Evolutionary conservation across 768 basidiomycete species (phyloP).

Genomic region (Calocybe indica): DNA sequence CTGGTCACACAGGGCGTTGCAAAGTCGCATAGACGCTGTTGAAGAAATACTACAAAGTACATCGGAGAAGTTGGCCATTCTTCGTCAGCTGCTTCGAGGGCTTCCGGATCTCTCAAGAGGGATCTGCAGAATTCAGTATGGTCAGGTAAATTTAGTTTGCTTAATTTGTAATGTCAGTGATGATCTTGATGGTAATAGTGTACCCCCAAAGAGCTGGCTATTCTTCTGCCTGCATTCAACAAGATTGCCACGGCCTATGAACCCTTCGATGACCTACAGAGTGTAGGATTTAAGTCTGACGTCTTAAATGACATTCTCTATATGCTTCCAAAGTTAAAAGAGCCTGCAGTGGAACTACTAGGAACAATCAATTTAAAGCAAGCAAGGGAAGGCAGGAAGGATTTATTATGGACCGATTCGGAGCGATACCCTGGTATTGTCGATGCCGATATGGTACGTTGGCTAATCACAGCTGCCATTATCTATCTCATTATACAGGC

Average conservation of each 20-base stretch:
- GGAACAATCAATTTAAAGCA: slow-evolving; percentile 50
- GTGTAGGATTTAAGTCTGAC: slow-evolving; percentile 55
- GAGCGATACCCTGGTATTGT: slow-evolving; percentile 45
- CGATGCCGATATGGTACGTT: slow-evolving; percentile 54
- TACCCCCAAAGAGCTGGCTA: slow-evolving; percentile 74
- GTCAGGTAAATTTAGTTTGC: slow-evolving; percentile 58
- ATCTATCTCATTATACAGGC: slow-evolving; percentile 33
- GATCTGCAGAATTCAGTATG: slow-evolving; percentile 84
- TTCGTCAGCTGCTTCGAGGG: slow-evolving; percentile 64
- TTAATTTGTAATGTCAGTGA: neutral
- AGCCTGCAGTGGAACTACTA: slow-evolving; percentile 48
- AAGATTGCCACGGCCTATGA: slow-evolving; percentile 65
- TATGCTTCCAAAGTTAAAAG: slow-evolving; percentile 60
- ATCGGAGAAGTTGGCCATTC: slow-evolving; percentile 55
- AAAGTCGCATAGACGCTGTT: slow-evolving; percentile 77
- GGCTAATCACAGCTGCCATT: neutral
- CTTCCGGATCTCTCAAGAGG: slow-evolving; percentile 89
- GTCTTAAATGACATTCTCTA: slow-evolving; percentile 68
- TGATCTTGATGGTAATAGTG: slow-evolving; percentile 39
- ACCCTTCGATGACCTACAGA: slow-evolving; percentile 30
- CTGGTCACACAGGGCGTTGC: slow-evolving; percentile 46
- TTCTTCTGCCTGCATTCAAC: slow-evolving; percentile 70
- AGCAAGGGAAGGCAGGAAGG: slow-evolving; percentile 64
- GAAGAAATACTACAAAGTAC: slow-evolving; percentile 68
- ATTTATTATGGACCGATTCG: slow-evolving; percentile 57